phyloP scores from a whole-genome alignment of 2,329 filamentous ascomycete genomes.

The Cladosporium sp. region DNA sequence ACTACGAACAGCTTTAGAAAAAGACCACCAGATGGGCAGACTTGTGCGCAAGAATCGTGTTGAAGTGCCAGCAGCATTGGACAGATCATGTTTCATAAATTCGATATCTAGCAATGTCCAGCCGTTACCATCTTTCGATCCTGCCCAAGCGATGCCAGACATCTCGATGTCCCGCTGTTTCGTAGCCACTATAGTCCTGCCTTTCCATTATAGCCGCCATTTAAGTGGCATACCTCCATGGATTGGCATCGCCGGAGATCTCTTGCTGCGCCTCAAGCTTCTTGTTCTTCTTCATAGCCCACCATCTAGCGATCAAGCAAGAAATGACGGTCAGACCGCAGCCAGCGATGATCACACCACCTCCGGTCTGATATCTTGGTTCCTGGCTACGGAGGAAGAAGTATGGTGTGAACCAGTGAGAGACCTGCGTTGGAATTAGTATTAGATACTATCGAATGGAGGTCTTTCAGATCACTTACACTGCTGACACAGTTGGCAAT shows the following conservation, averaged over 20 bases:
- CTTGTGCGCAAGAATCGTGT: too few relatives aligned
- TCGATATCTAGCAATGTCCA: too few relatives aligned
- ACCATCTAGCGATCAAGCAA: conserved; percentile 14
- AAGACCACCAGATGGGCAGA: too few relatives aligned
- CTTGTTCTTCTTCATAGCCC: conserved; percentile 16
- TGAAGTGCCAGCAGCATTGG: too few relatives aligned
- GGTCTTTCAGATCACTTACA: neutral
- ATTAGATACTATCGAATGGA: too few relatives aligned
- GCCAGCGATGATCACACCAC: conserved; percentile 15
- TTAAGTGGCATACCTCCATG: conserved; percentile 15
- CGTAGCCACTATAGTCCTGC: too few relatives aligned
- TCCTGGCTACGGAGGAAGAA: conserved; percentile 16
- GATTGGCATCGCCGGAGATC: conserved; percentile 12
- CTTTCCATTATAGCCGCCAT: neutral
- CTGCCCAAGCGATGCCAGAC: too few relatives aligned
- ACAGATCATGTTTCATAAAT: too few relatives aligned
- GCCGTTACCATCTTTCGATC: too few relatives aligned
- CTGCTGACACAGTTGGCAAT: conserved; percentile 33
- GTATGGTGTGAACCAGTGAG: conserved; percentile 17
- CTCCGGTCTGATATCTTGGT: conserved; percentile 16
- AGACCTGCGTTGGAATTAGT: neutral
- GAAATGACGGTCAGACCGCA: conserved; percentile 16
- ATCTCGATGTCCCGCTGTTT: too few relatives aligned
- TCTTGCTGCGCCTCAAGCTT: conserved; percentile 14
- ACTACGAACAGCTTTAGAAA: too few relatives aligned